Conservation (phyloP, 2,329 filamentous ascomycete species). For the Camptophora hylomeconis region DNA sequence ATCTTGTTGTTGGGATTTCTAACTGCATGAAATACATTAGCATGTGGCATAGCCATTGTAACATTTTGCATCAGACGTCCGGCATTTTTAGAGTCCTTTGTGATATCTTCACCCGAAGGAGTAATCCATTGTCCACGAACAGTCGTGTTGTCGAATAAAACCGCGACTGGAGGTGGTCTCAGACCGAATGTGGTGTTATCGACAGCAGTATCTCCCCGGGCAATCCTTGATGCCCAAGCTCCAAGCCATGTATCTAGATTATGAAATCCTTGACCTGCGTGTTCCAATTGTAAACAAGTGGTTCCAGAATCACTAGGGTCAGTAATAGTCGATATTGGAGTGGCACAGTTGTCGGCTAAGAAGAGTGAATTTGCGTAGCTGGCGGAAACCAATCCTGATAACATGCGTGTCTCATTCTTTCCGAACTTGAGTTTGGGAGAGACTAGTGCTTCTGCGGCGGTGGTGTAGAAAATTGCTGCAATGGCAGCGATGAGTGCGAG, state of each 20-base stretch:
- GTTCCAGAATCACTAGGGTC: slow-evolving; percentile 22
- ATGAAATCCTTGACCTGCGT: slow-evolving; percentile 55
- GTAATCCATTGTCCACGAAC: slow-evolving; percentile 58
- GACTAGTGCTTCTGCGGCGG: slow-evolving; percentile 62
- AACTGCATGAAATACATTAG: slow-evolving; percentile 53
- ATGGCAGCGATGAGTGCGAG: slow-evolving; percentile 53
- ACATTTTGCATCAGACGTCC: slow-evolving; percentile 59
- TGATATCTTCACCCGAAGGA: slow-evolving; percentile 36
- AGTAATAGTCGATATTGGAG: slow-evolving; percentile 36
- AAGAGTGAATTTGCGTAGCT: slow-evolving; percentile 52
- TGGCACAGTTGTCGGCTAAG: slow-evolving; percentile 44
- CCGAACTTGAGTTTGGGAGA: slow-evolving; percentile 56
- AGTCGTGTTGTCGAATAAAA: slow-evolving; percentile 61
- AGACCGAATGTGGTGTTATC: slow-evolving; percentile 23
- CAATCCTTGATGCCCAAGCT: slow-evolving; percentile 40
- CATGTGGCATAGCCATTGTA: slow-evolving; percentile 64
- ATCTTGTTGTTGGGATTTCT: slow-evolving; percentile 50
- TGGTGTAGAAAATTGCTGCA: slow-evolving; percentile 59
- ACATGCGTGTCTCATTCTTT: slow-evolving; percentile 31
- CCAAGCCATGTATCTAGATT: slow-evolving; percentile 52
- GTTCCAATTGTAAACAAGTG: slow-evolving; percentile 56
- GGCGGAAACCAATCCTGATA: slow-evolving; percentile 46
- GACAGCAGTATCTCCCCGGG: slow-evolving; percentile 27
- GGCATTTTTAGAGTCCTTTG: slow-evolving; percentile 34
- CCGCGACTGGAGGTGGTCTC: slow-evolving; percentile 48